Evolutionary conservation across 1,284 basidiomycete species (phyloP).

Genomic region (Boletus subluridellus): DNA sequence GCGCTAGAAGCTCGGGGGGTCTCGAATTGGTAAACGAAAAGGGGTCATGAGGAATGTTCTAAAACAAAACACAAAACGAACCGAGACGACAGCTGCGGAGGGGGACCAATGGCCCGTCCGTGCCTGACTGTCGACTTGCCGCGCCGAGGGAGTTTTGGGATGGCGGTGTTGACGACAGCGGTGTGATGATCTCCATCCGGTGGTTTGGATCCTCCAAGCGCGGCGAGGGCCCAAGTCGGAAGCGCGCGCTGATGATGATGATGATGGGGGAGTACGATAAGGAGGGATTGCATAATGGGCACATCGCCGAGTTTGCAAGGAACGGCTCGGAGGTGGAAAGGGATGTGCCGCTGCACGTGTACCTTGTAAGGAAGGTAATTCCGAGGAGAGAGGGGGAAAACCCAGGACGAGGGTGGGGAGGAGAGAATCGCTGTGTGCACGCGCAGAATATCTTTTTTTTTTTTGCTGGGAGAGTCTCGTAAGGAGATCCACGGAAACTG

Average conservation of each 20-base stretch:
- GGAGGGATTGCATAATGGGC: background rate
- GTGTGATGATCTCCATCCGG: background rate
- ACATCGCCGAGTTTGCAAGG: background rate
- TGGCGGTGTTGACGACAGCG: background rate
- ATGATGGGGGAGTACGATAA: background rate
- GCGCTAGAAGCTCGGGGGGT: background rate
- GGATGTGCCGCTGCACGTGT: background rate
- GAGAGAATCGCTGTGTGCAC: background rate
- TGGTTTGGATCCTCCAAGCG: background rate
- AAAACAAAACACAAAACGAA: background rate
- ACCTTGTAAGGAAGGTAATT: background rate
- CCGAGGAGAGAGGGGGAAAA: background rate
- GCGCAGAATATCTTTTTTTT: background rate
- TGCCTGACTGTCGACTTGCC: background rate
- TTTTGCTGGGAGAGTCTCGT: background rate
- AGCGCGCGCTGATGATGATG: background rate
- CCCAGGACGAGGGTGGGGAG: background rate
- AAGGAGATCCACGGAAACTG: conserved; percentile 9
- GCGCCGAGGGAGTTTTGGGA: background rate
- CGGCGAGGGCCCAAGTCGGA: background rate
- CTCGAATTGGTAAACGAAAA: background rate
- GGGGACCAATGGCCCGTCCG: background rate
- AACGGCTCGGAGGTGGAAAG: background rate
- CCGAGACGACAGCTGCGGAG: background rate
- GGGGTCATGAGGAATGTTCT: background rate